Conservation (phyloP, 305 asterid species). For the Rubia occidens region DNA sequence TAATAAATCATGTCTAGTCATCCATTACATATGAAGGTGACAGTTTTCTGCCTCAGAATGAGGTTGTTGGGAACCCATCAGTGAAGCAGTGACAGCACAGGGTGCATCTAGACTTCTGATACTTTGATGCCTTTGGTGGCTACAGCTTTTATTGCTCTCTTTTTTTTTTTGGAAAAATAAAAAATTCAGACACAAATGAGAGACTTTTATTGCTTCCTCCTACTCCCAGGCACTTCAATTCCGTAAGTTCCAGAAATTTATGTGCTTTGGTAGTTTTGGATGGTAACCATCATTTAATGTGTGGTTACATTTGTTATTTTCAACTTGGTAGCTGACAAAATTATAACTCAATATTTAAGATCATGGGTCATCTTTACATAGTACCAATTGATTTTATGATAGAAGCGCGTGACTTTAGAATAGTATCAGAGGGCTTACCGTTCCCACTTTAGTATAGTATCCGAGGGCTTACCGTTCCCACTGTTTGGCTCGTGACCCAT, state of each 20-base stretch:
- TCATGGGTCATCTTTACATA: no score
- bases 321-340: no score
- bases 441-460: no score
- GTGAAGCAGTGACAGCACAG: background rate
- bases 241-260: background rate
- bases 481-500: no score
- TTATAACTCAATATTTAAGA: no score
- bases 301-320: background rate
- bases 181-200: background rate
- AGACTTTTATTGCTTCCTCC: background rate
- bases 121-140: constrained; percentile 2
- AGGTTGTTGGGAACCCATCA: background rate
- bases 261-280: background rate
- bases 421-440: no score
- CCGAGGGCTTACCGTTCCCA: no score
- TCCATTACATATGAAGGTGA: background rate
- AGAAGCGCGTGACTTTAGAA: background rate
- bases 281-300: constrained; percentile 1
- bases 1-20: background rate
- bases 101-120: background rate
- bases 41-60: background rate
- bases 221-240: background rate
- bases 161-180: background rate
- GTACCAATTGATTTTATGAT: no score
- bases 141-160: background rate